Evolutionary conservation across 805 yeast species (phyloP).

Genomic region (Kluyveromyces siamensis): DNA sequence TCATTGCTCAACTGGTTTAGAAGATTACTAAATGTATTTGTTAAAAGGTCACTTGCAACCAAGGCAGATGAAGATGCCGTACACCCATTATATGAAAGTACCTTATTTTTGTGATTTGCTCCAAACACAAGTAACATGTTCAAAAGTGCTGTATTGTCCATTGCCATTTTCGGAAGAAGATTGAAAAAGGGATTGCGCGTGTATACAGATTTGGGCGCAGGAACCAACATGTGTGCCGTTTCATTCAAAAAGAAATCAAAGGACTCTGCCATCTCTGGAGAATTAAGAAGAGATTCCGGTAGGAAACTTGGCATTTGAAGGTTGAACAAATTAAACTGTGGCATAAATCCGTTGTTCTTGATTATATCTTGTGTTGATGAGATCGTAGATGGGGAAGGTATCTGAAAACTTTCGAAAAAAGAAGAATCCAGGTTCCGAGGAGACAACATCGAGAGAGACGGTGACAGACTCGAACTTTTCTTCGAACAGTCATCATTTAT

Average conservation of each 20-base stretch:
- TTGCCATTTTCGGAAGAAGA: constrained; percentile 59
- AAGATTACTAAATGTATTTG: constrained; percentile 50
- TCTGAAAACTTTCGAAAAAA: background rate
- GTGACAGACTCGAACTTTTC: background rate
- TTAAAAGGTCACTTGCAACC: constrained; percentile 40
- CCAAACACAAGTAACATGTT: constrained; percentile 47
- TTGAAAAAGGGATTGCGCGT: constrained; percentile 56
- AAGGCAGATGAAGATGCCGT: constrained; percentile 21
- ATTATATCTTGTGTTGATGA: background rate
- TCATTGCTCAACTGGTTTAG: constrained; percentile 41
- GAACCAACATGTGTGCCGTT: constrained; percentile 54
- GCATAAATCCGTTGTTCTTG: background rate
- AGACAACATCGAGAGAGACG: background rate
- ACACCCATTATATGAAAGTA: background rate
- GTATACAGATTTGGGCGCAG: constrained; percentile 50
- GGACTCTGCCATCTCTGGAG: constrained; percentile 50
- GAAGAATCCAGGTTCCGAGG: background rate
- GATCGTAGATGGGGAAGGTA: background rate
- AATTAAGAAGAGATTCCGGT: constrained; percentile 52
- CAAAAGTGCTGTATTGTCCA: constrained; percentile 42
- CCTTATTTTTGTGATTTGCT: constrained; percentile 32
- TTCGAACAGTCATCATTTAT: background rate
- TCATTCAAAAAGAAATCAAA: constrained; percentile 55
- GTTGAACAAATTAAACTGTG: constrained; percentile 22
- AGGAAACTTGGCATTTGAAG: constrained; percentile 33